Evolutionary conservation across 164 flowering plant genomes (phyloP).

Genomic region (Taxillus chinensis): DNA sequence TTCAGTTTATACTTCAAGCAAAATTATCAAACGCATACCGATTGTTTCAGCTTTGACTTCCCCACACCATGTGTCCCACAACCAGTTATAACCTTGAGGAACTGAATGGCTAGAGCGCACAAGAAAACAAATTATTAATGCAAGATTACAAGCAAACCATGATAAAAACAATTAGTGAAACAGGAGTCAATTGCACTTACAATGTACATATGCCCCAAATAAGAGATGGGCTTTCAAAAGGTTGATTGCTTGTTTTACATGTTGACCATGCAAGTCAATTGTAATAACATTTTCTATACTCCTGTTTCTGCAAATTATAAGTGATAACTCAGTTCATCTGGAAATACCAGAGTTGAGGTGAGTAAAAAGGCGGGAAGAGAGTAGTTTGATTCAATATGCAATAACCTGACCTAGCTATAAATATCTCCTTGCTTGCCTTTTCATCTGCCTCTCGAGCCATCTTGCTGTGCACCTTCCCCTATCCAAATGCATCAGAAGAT

Average conservation of each 20-base stretch:
- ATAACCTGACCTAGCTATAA: constrained; percentile 53
- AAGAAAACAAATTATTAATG: neutral
- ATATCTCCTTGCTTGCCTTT: constrained; percentile 78
- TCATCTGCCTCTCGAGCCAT: constrained; percentile 69
- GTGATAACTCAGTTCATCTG: constrained; percentile 1
- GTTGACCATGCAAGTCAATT: constrained; percentile 95
- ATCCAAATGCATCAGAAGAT: constrained; percentile 2
- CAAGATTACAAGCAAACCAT: neutral
- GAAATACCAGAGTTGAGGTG: neutral
- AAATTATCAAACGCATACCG: constrained; percentile 37
- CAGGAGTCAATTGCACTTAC: constrained; percentile 31
- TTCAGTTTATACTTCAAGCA: neutral
- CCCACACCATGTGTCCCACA: constrained; percentile 72
- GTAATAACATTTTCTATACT: constrained; percentile 66
- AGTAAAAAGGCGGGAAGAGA: neutral
- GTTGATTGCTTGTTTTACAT: constrained; percentile 77
- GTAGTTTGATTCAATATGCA: neutral
- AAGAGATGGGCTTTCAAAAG: constrained; percentile 69
- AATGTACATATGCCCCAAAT: constrained; percentile 49
- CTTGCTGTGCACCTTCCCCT: constrained; percentile 48
- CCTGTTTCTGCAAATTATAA: constrained; percentile 53
- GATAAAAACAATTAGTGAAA: neutral
- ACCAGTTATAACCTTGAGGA: constrained; percentile 81
- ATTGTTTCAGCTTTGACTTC: constrained; percentile 61
- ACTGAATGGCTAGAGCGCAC: constrained; percentile 47